Evolutionary conservation across 2,329 filamentous ascomycete genomes (phyloP).

Genomic region (Colletotrichum graminicola): DNA sequence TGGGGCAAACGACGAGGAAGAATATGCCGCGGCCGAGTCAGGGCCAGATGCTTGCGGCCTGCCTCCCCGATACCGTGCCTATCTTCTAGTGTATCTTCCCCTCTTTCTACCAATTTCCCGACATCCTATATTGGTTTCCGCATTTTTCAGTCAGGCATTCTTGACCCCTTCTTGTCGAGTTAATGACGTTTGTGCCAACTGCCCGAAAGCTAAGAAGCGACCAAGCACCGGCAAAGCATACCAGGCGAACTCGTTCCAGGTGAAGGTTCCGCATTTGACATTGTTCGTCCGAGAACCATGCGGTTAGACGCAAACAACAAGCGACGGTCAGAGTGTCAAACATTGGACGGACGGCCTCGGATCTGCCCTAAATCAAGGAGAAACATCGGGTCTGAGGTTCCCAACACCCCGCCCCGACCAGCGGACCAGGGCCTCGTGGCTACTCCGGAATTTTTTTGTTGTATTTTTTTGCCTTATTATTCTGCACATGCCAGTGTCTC

Average conservation of each 20-base stretch:
- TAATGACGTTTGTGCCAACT: background rate
- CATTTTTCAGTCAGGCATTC: conserved; percentile 6
- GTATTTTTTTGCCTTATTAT: background rate
- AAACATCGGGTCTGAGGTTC: conserved; percentile 14
- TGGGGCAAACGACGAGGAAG: conserved; percentile 8
- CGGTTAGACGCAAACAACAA: conserved; percentile 16
- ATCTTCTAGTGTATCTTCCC: background rate
- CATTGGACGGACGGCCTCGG: conserved; percentile 21
- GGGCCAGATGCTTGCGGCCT: conserved; percentile 2
- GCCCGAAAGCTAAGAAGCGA: conserved; percentile 3
- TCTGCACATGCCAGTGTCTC: conserved; percentile 28
- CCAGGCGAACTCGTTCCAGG: conserved; percentile 10
- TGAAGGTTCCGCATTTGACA: conserved; percentile 16
- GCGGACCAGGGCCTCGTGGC: conserved; percentile 9
- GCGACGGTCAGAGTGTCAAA: conserved; percentile 20
- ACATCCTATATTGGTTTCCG: conserved; percentile 9
- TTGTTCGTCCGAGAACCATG: conserved; percentile 19
- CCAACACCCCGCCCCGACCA: background rate
- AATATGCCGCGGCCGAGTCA: conserved; percentile 33
- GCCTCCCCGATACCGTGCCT: background rate
- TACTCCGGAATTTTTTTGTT: background rate
- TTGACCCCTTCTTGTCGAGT: conserved; percentile 18
- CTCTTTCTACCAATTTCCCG: conserved; percentile 17
- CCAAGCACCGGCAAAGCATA: conserved; percentile 8
- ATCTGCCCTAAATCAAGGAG: conserved; percentile 21